A percentile compares a stretch with the other conserved stretches of the same genome.
phyloP scores from a whole-genome alignment of 306 rosid genomes.

The Pterocarpus macrocarpus region DNA sequence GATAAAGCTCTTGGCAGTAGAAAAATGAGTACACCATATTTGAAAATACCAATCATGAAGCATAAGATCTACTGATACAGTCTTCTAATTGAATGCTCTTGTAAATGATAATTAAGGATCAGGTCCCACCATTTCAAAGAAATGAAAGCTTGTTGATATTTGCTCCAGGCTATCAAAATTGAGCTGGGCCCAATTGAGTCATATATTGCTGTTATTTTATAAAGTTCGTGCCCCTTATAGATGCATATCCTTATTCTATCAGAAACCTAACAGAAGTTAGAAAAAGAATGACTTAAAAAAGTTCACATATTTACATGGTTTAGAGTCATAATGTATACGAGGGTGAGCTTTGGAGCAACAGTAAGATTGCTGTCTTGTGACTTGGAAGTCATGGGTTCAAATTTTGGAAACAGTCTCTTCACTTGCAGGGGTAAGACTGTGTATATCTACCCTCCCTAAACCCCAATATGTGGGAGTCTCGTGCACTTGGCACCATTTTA shows the following conservation, averaged over 20 bases:
- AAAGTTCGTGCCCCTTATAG: conserved; percentile 23
- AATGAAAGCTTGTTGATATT: not conserved
- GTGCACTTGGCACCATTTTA: no score
- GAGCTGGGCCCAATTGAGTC: conserved; percentile 27
- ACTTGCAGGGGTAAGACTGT: no score
- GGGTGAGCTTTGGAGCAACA: no score
- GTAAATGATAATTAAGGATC: conserved; percentile 1
- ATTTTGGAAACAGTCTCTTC: no score
- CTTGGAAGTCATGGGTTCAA: no score
- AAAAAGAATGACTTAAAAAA: not conserved
- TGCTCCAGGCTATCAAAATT: not conserved
- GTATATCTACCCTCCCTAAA: no score
- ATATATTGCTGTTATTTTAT: not conserved
- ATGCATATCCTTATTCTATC: not conserved
- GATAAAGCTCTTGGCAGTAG: not conserved
- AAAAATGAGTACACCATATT: not conserved
- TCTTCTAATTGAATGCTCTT: conserved; percentile 1
- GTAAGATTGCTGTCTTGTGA: no score
- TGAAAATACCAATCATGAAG: not conserved
- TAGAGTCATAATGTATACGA: no score
- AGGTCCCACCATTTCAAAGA: conserved; percentile 18
- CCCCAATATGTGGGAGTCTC: no score
- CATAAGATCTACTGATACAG: conserved; percentile 15
- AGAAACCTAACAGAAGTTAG: not conserved
- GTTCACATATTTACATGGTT: not conserved